Evolutionary conservation across 768 basidiomycete genomes (phyloP).

Genomic region (Boletellus sp.): DNA sequence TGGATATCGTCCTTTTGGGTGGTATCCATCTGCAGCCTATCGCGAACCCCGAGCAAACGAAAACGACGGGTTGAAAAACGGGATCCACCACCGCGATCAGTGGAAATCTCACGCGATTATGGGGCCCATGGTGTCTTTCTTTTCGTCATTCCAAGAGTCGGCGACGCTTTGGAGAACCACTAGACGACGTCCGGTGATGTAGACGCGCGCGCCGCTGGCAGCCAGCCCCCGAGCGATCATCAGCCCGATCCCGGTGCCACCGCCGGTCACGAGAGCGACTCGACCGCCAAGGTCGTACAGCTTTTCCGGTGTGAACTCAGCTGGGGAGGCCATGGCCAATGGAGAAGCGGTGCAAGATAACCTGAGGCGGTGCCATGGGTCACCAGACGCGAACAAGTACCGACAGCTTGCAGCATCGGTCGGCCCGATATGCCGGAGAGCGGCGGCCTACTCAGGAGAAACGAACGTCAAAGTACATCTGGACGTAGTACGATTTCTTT

Average conservation of each 20-base stretch:
- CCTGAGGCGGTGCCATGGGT: too few relatives aligned
- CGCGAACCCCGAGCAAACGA: neutral
- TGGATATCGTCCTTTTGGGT: slow-evolving; percentile 67
- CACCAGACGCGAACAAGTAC: neutral
- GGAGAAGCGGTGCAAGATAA: neutral
- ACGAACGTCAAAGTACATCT: neutral
- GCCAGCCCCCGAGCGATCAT: slow-evolving; percentile 74
- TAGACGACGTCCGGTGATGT: slow-evolving; percentile 68
- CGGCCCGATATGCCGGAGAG: neutral
- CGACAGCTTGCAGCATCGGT: neutral
- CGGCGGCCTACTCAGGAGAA: neutral
- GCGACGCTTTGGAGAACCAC: slow-evolving; percentile 59
- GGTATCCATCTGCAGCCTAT: slow-evolving; percentile 66
- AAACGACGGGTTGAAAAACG: neutral
- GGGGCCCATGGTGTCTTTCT: slow-evolving; percentile 38
- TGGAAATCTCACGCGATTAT: slow-evolving; percentile 53
- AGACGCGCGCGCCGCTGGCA: slow-evolving; percentile 74
- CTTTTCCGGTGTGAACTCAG: slow-evolving; percentile 22
- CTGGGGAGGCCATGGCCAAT: slow-evolving; percentile 22
- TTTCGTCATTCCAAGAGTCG: slow-evolving; percentile 43
- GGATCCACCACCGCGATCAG: neutral
- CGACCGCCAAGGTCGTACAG: slow-evolving; percentile 56
- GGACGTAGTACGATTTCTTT: neutral
- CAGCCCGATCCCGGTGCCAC: slow-evolving; percentile 52
- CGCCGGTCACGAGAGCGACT: slow-evolving; percentile 48